These are phyloP conservation scores for Trichoderma virens DNA, from an alignment of 495 filamentous ascomycete genomes.

Conservation along the genomic window DNA sequence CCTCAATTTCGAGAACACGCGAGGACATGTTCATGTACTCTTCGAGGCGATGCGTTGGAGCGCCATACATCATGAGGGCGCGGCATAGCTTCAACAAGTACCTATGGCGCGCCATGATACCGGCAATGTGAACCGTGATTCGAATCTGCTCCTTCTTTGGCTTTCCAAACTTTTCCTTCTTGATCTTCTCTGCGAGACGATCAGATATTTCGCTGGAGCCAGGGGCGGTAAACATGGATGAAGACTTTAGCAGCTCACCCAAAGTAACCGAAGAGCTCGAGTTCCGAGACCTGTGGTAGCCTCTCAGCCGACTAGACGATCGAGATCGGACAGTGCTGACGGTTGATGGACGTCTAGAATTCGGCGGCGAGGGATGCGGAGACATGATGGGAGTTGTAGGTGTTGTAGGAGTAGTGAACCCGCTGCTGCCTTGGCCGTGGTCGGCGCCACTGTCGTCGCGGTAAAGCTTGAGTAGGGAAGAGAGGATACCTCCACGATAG, in stretches of 20 bases:
- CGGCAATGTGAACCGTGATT: conserved; percentile 86
- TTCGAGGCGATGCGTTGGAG: conserved; percentile 69
- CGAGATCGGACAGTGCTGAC: conserved; percentile 28
- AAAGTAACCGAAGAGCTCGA: conserved; percentile 37
- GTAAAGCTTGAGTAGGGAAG: conserved; percentile 72
- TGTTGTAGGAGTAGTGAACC: conserved; percentile 22
- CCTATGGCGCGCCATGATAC: conserved; percentile 68
- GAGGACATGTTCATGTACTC: conserved; percentile 87
- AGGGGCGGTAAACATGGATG: conserved; percentile 34
- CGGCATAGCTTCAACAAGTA: conserved; percentile 82
- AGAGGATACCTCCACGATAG: conserved; percentile 70
- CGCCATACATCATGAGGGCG: conserved; percentile 79
- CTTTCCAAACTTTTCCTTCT: conserved; percentile 17
- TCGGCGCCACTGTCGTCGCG: conserved; percentile 24
- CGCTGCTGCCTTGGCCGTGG: conserved; percentile 20
- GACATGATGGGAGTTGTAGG: conserved; percentile 24
- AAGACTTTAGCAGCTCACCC: conserved; percentile 50
- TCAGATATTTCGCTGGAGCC: conserved; percentile 21
- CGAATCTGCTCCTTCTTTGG: conserved; percentile 39
- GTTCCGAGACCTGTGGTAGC: conserved; percentile 8
- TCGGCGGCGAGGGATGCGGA: conserved; percentile 47
- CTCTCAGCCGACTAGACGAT: not conserved
- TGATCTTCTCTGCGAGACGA: conserved; percentile 28
- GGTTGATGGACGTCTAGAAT: conserved; percentile 52
- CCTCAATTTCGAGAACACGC: conserved; percentile 80